These are phyloP conservation scores for Rutstroemia sp. DNA, from an alignment of 2,329 filamentous ascomycete genomes.

Conservation along the genomic window DNA sequence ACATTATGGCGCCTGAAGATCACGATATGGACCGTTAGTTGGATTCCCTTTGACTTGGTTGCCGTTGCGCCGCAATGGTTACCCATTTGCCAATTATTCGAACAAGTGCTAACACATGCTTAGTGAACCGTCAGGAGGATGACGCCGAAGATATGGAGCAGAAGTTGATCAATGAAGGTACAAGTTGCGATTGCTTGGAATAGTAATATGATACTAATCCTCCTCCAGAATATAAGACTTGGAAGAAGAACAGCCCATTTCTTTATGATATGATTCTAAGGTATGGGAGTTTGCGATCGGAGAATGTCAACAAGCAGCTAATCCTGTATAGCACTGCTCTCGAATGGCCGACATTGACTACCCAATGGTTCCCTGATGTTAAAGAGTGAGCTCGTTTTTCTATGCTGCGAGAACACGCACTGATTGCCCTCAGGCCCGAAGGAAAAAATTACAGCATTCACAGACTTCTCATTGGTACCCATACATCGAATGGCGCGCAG, in stretches of 20 bases:
- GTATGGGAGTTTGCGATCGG: conserved; percentile 32
- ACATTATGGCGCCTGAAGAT: conserved; percentile 38
- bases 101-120: conserved; percentile 31
- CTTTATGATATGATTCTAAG: conserved; percentile 96
- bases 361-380: conserved; percentile 96
- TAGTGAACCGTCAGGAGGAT: conserved; percentile 45
- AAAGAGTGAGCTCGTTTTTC: conserved; percentile 50
- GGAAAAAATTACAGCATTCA: conserved; percentile 85
- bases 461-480: conserved; percentile 85
- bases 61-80: no score
- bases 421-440: conserved; percentile 45
- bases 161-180: conserved; percentile 90
- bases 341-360: conserved; percentile 95
- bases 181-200: not conserved
- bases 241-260: conserved; percentile 99
- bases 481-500: conserved; percentile 76
- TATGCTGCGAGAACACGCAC: not conserved
- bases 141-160: conserved; percentile 69
- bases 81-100: no score
- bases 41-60: not conserved
- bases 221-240: conserved; percentile 87
- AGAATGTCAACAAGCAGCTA: conserved; percentile 7
- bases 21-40: conserved; percentile 42
- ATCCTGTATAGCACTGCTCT: conserved; percentile 62
- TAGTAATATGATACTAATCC: not conserved